Conservation (phyloP, 148 eudicot genomes). For the Diospyros kaki region DNA sequence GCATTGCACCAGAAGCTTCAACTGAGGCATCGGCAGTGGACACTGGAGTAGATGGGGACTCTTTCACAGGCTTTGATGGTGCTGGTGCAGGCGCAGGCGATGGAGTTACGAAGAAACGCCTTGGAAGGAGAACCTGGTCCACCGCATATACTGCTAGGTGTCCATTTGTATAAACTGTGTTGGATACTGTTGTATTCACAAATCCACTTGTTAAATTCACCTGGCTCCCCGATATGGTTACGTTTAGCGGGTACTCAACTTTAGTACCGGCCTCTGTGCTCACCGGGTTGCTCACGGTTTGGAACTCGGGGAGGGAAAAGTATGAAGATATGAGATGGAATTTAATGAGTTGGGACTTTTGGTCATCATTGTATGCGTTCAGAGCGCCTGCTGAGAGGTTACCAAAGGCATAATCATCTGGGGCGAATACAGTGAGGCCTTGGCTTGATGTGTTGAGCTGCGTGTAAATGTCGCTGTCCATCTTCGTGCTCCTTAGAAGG, state of each 20-base stretch:
- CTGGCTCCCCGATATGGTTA: not conserved
- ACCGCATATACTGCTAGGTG: not conserved
- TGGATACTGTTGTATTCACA: not conserved
- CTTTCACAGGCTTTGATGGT: not conserved
- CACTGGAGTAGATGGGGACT: not conserved
- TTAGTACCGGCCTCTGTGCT: not conserved
- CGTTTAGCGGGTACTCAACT: not conserved
- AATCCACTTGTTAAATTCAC: not conserved
- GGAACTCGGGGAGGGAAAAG: not conserved
- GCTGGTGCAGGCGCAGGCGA: not conserved
- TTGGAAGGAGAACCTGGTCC: constrained; percentile 1
- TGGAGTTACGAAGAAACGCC: not conserved
- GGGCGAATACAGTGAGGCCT: constrained; percentile 1
- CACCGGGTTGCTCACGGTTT: constrained; percentile 5
- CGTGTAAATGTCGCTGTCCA: not conserved
- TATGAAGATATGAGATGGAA: not conserved
- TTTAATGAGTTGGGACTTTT: not conserved
- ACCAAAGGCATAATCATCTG: not conserved
- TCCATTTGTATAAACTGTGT: not conserved
- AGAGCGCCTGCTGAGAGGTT: not conserved
- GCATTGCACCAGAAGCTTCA: not conserved
- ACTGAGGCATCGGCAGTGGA: not conserved
- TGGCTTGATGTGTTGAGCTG: not conserved
- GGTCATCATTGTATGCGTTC: not conserved
- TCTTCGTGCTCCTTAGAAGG: not conserved